A percentile compares a stretch with the other conserved stretches of the same genome.
phyloP scores from a whole-genome alignment of 2,329 filamentous ascomycete species.

The Arthrobotrys conoides region DNA sequence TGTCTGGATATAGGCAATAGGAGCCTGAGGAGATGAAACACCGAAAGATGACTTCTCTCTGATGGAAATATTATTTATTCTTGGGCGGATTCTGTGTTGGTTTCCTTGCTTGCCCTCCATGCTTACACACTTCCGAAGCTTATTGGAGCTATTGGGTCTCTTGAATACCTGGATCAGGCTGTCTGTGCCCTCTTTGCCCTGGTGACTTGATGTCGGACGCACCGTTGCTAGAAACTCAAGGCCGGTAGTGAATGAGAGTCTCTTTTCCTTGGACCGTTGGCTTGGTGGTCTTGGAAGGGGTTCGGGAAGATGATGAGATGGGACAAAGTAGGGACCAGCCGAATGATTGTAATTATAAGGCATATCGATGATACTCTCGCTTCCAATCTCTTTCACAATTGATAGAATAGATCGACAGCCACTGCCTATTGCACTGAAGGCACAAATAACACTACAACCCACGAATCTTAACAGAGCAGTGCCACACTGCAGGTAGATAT shows the following conservation, averaged over 20 bases:
- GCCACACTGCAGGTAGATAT: not conserved
- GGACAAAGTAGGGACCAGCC: slow-evolving; percentile 5
- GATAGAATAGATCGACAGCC: slow-evolving; percentile 7
- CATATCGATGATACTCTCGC: slow-evolving; percentile 18
- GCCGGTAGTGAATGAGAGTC: slow-evolving; percentile 29
- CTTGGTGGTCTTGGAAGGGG: slow-evolving; percentile 2
- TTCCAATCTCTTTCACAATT: slow-evolving; percentile 34
- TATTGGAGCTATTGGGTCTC: slow-evolving; percentile 12
- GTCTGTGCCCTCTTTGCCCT: slow-evolving; percentile 34
- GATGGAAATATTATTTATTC: slow-evolving; percentile 33
- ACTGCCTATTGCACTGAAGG: slow-evolving; percentile 8
- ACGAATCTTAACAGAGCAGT: not conserved
- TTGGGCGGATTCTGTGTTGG: slow-evolving; percentile 10
- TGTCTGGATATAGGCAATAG: not conserved
- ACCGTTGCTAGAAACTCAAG: slow-evolving; percentile 31
- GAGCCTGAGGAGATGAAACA: slow-evolving; percentile 31
- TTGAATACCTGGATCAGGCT: slow-evolving; percentile 6
- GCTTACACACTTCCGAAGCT: slow-evolving; percentile 1
- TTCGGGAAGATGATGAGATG: slow-evolving; percentile 1
- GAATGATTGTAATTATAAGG: slow-evolving; percentile 10
- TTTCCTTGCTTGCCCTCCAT: slow-evolving; percentile 17
- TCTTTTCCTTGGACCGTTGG: slow-evolving; percentile 27
- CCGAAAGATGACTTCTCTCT: slow-evolving; percentile 33
- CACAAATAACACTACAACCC: not conserved
- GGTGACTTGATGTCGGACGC: slow-evolving; percentile 21